Evolutionary conservation across 2,329 filamentous ascomycete genomes (phyloP).

Genomic region (Botrytis tulipae): DNA sequence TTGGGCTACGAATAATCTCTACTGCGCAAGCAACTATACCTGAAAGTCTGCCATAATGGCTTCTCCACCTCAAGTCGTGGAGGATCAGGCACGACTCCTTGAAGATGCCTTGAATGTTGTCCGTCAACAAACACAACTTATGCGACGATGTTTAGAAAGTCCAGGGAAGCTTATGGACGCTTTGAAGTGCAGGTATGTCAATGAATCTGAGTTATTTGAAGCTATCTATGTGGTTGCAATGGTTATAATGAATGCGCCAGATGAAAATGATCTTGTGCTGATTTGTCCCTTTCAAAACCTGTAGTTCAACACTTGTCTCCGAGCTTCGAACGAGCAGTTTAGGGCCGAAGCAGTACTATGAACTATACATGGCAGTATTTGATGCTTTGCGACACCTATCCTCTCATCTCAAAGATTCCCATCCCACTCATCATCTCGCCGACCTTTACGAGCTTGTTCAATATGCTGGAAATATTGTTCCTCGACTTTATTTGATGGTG

Average conservation of each 20-base stretch:
- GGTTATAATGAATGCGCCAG: conserved; percentile 11
- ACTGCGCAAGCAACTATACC: conserved; percentile 29
- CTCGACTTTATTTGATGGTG: conserved; percentile 96
- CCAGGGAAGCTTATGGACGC: conserved; percentile 99
- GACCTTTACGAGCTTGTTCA: conserved; percentile 97
- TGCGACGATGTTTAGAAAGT: conserved; percentile 96
- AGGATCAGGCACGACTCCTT: conserved; percentile 87
- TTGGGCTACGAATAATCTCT: conserved; percentile 30
- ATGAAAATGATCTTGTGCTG: conserved; percentile 30
- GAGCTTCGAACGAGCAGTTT: conserved; percentile 95
- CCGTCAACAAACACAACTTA: conserved; percentile 92
- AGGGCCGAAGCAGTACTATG: conserved; percentile 99
- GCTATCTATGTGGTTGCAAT: not conserved
- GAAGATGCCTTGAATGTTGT: conserved; percentile 97
- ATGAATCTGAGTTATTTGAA: not conserved
- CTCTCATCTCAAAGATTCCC: conserved; percentile 93
- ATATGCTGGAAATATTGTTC: conserved; percentile 97
- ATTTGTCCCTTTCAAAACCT: conserved; percentile 32
- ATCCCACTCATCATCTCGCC: conserved; percentile 95
- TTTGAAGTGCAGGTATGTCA: conserved; percentile 92
- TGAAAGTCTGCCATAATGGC: conserved; percentile 42
- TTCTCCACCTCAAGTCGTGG: conserved; percentile 58
- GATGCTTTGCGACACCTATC: conserved; percentile 95
- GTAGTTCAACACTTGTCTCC: conserved; percentile 94
- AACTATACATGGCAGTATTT: conserved; percentile 99